These are phyloP conservation scores for Porpolomopsis calyptriformis DNA, from an alignment of 768 basidiomycete species.

Conservation along the genomic window DNA sequence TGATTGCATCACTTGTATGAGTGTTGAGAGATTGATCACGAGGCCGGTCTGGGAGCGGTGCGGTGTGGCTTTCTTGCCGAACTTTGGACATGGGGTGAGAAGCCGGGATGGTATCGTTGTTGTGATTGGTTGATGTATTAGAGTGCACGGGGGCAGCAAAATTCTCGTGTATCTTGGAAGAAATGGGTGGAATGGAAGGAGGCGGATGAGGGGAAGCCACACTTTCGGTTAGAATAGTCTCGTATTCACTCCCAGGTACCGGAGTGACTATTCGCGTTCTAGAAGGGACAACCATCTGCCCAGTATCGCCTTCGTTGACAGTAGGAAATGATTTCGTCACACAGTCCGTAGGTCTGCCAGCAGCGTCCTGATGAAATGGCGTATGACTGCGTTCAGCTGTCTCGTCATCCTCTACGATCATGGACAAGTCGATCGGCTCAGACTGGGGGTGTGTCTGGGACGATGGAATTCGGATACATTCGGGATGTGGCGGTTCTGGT, in stretches of 20 bases:
- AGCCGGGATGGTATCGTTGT: not conserved
- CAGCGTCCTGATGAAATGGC: conserved; percentile 13
- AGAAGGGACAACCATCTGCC: too few species aligned
- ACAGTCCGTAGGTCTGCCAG: too few species aligned
- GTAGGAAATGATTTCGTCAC: too few species aligned
- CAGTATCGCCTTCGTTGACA: too few species aligned
- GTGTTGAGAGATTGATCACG: conserved; percentile 6
- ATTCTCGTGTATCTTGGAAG: not conserved
- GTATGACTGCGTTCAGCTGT: conserved; percentile 30
- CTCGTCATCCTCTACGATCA: conserved; percentile 67
- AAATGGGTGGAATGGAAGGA: not conserved
- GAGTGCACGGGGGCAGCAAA: not conserved
- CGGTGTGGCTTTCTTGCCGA: not conserved
- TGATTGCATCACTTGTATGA: conserved; percentile 4
- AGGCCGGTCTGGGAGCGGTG: conserved; percentile 9
- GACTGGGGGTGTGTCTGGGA: not conserved
- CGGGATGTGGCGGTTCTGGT: not conserved
- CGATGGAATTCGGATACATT: not conserved
- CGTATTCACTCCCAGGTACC: too few species aligned
- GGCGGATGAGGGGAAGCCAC: conserved; percentile 1
- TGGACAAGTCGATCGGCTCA: conserved; percentile 44
- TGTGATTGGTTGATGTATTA: not conserved
- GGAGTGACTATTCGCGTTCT: too few species aligned
- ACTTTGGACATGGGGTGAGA: not conserved
- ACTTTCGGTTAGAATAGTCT: too few species aligned